phyloP scores from a whole-genome alignment of 1,284 basidiomycete species.

The Microbotryum intermedium region DNA sequence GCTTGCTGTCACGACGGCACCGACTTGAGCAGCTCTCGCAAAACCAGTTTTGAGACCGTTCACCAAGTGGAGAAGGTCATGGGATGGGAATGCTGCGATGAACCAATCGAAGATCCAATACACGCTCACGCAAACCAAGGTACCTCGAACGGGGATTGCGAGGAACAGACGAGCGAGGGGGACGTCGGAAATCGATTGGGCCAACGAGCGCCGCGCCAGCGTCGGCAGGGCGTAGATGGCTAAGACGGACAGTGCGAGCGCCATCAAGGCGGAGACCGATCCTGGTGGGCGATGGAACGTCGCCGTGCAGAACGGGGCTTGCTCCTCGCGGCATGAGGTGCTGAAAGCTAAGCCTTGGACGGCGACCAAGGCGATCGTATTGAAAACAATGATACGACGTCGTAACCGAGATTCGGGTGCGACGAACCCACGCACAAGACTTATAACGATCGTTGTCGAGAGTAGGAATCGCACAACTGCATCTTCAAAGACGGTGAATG shows the following conservation, averaged over 20 bases:
- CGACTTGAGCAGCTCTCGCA: constrained; percentile 52
- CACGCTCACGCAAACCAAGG: constrained; percentile 51
- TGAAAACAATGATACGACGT: constrained; percentile 64
- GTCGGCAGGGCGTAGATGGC: constrained; percentile 56
- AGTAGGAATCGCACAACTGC: constrained; percentile 65
- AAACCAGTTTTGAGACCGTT: constrained; percentile 53
- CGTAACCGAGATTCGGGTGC: constrained; percentile 62
- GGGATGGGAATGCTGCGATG: constrained; percentile 1
- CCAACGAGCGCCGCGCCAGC: constrained; percentile 52
- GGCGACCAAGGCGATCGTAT: constrained; percentile 57
- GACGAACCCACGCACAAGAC: constrained; percentile 42
- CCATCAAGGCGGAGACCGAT: constrained; percentile 53
- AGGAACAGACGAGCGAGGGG: constrained; percentile 62
- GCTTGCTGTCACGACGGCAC: constrained; percentile 49
- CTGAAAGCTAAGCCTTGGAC: constrained; percentile 63
- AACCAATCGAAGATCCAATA: constrained; percentile 74
- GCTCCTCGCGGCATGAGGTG: constrained; percentile 90
- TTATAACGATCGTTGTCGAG: constrained; percentile 51
- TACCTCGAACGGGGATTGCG: constrained; percentile 50
- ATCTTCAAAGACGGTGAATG: constrained; percentile 95
- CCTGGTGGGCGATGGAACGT: constrained; percentile 74
- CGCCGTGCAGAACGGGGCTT: constrained; percentile 72
- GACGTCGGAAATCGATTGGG: constrained; percentile 61
- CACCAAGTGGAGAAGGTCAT: neutral
- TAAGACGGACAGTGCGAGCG: constrained; percentile 51